Evolutionary conservation across 495 filamentous ascomycete species (phyloP), one percentile per base, ranked within the genome.

Genomic region (Aspergillus mulundensis): DNA sequence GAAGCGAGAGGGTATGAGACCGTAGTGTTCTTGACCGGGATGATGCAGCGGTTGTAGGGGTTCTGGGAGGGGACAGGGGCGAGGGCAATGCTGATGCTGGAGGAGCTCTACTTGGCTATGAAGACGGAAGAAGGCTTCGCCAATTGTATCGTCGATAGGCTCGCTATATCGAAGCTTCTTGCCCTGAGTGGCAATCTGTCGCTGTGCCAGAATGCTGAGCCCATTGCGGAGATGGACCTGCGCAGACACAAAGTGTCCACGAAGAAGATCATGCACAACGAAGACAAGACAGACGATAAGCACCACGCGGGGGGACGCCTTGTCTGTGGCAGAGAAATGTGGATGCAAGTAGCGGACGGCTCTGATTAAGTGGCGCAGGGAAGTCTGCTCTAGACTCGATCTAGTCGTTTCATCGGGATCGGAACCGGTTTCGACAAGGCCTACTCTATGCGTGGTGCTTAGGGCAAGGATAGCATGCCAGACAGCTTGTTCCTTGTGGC

Each of bases 391-490:
- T 32, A 23, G 34, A 28, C 25, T 8, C 8, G 25, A 28, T 28
- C 25, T 28, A n/a, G n/a, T n/a, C 8, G 25, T 8, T 28, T 3
- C 25, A 28, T 28, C 8, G 25, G 7, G 23, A 24, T n/a, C 34
- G 11, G 32, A 24, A 34, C 18, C 0, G 15, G 3, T 48, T 3
- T 48, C 15, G 10, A 51, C 49, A 16, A 68, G 74, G 44, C 83
- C 61, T 6, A 77, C 81, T 60, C 85, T 81, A 55, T 87, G 86
- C 21, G 86, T 68, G 1, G 84, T 81, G 45, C 82, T 81, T 23
- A 89, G 68, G 38, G 84, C 85, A 14, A 87, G 74, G 1, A 87
- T 77, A 7, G 86, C 84, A 65, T 89, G 84, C 20, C 81, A 77
- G 41, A 89, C 82, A 5, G 81, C 75, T 4, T 85, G 73, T 62